Base-by-base conservation (phyloP, 805 yeast species). In the Suhomyces emberorum region DNA sequence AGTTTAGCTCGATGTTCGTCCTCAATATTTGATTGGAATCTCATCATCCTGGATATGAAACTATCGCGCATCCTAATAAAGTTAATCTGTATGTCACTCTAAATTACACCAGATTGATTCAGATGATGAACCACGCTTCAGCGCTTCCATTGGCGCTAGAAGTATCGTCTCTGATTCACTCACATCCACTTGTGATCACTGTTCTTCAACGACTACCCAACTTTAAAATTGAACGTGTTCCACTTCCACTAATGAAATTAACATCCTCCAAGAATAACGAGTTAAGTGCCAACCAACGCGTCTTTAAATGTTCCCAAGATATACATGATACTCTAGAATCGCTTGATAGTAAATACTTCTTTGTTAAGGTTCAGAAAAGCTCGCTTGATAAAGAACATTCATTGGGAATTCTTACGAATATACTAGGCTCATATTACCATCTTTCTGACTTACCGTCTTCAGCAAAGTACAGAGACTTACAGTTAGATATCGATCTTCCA, bases 351-450 rank as follows among this genome's bases (percentile, higher is more conserved):
- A 35, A 32, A 26, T 47, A 41, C 32, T 46, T 44, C 39, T 37
- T 42, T 35, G 47, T 38, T 14, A 49, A 46, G 25, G 21, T 41
- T 6, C 48, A 46, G 20, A 35, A 43, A 26, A 37, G 35, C 17
- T 28, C 33, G 15, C 28, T 46, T 4, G 51, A 44, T 30, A 42
- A 42, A 18, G 47, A 46, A 20, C 35, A 24, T 20, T 32, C 32
- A 4, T 26, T 28, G n/a, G 51, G 48, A 2, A 19, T 52, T 1
- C 25, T 54, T 12, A 49, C 30, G 19, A 32, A 34, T 22, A 42
- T 51, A 6, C 27, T 24, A 2, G 39, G 36, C n/a, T 20, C 32
- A 12, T 39, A 28, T 23, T 51, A 41, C 29, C 46, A 51, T 15
- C 20, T 51, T 11, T 16, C 39, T 2, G 38, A 42, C 6, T 21